Base-by-base conservation (phyloP, 371 early-diverging fungal species). In the Conidiobolus incongruus region DNA sequence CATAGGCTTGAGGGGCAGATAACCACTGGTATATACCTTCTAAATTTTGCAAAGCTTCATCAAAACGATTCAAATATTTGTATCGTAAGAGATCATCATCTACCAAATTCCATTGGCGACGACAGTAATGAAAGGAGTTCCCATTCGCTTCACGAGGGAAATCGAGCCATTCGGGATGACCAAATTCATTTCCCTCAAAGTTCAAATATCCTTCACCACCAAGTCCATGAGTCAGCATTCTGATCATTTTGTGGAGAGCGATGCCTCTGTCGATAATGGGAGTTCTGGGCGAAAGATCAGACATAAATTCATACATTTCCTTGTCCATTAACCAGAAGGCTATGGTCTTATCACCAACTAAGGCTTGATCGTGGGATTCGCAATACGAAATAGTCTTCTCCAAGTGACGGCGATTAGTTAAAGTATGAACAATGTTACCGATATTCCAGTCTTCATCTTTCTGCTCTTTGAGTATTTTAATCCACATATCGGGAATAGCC, bases 401-500 rank as follows among this genome's bases (percentile, higher is more conserved):
- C 55, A 56, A 50, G 42, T 72, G 62, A 38, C 95, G 74, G n/a
- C 93, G 75, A 62, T 94, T 91, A 16, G 79, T 85, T 38, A 94
- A 66, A 19, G 82, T 87, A 56, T 75, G 75, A 8, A 67, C 66
- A 53, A 94, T 77, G 44, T 79, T 62, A 33, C 72, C 83, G 63
- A 94, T 77, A 31, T 81, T 66, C 95, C 95, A 94, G 30, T 91
- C 79, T 42, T 91, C 93, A 50, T 94, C 95, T n/a, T 64, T 49
- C 23, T 40, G 52, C 52, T 93, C 92, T 59, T 93, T 93, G 45
- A 93, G 61, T 46, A 84, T 38, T 58, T 94, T 94, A 65, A 94
- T 94, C 95, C 95, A 94, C 90, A 90, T 94, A 60, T 94, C 95
- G 0, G 95, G 95, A 32, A 92, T 63, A n/a, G 94, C 88, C 95